A percentile compares a stretch with the other conserved stretches of the same genome.
These are phyloP conservation scores for Exophiala calicioides DNA, from an alignment of 2,329 filamentous ascomycete genomes.

Conservation along the genomic window DNA sequence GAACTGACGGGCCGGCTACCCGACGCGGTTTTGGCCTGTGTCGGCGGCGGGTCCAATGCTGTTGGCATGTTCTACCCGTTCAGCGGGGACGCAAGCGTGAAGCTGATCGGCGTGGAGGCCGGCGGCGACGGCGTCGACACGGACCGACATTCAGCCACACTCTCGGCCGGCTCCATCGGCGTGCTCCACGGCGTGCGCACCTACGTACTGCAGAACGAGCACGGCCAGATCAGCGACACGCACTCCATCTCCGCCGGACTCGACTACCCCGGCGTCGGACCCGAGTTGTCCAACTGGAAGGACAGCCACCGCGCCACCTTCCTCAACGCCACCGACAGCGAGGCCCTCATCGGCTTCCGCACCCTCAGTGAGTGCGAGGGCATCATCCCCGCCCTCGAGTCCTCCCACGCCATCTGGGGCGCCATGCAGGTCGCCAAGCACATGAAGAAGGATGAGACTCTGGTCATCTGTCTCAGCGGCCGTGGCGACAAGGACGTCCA, in stretches of 20 bases:
- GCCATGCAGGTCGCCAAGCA: slow-evolving; percentile 89
- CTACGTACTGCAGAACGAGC: slow-evolving; percentile 87
- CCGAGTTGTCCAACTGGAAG: slow-evolving; percentile 91
- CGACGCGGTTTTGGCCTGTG: slow-evolving; percentile 93
- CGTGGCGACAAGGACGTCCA: slow-evolving; percentile 98
- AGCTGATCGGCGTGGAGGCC: slow-evolving; percentile 90
- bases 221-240: slow-evolving; percentile 92
- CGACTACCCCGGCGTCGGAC: slow-evolving; percentile 95
- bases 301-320: slow-evolving; percentile 83
- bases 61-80: slow-evolving; percentile 99
- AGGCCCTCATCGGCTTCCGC: slow-evolving; percentile 86
- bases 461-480: slow-evolving; percentile 92
- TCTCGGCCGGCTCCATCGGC: slow-evolving; percentile 82
- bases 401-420: slow-evolving; percentile 87
- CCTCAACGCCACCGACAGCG: slow-evolving; percentile 84
- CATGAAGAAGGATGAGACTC: slow-evolving; percentile 77
- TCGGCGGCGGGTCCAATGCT: slow-evolving; percentile 92
- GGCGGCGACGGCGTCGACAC: slow-evolving; percentile 92
- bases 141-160: slow-evolving; percentile 78
- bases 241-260: slow-evolving; percentile 96
- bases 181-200: slow-evolving; percentile 95
- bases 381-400: slow-evolving; percentile 94
- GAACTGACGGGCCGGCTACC: slow-evolving; percentile 83
- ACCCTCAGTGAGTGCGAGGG: slow-evolving; percentile 85
- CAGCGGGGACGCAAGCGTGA: slow-evolving; percentile 77